phyloP scores from a whole-genome alignment of 2,329 filamentous ascomycete species.

The Clarireedia paspali region DNA sequence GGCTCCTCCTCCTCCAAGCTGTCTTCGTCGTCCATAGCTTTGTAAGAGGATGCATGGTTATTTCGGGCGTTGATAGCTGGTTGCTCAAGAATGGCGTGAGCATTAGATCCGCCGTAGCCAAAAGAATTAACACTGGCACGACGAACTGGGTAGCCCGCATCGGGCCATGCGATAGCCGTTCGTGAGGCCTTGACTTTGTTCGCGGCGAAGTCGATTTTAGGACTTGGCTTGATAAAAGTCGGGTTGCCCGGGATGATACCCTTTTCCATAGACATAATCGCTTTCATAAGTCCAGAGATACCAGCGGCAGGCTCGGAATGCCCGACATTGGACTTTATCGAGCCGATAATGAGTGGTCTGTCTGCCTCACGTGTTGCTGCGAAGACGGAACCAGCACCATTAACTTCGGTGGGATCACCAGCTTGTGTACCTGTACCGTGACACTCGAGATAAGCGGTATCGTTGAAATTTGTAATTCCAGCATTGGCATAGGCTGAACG shows the following conservation, averaged over 20 bases:
- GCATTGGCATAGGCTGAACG: constrained; percentile 1
- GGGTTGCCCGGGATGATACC: constrained; percentile 34
- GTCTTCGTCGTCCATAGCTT: too few relatives aligned
- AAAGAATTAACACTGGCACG: constrained; percentile 35
- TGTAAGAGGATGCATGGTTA: neutral
- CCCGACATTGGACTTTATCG: constrained; percentile 12
- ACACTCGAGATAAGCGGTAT: constrained; percentile 1
- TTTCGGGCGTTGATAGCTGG: neutral
- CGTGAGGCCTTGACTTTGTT: constrained; percentile 22
- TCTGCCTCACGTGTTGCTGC: neutral
- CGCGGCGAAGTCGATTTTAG: constrained; percentile 23
- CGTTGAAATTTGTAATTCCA: neutral
- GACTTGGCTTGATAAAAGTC: constrained; percentile 33
- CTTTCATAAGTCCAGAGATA: constrained; percentile 33
- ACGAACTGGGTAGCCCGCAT: constrained; percentile 29
- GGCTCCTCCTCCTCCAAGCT: neutral
- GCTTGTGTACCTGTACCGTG: neutral
- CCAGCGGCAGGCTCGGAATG: constrained; percentile 31
- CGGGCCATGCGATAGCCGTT: constrained; percentile 11
- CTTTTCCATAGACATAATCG: constrained; percentile 34
- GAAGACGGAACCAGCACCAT: neutral
- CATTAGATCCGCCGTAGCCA: constrained; percentile 23
- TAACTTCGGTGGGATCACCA: neutral
- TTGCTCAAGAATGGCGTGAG: constrained; percentile 21
- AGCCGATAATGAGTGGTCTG: neutral